A percentile compares a stretch with the other conserved stretches of the same genome.
Evolutionary conservation across 257 asterid species (phyloP).

Genomic region (Penstemon barbatus): DNA sequence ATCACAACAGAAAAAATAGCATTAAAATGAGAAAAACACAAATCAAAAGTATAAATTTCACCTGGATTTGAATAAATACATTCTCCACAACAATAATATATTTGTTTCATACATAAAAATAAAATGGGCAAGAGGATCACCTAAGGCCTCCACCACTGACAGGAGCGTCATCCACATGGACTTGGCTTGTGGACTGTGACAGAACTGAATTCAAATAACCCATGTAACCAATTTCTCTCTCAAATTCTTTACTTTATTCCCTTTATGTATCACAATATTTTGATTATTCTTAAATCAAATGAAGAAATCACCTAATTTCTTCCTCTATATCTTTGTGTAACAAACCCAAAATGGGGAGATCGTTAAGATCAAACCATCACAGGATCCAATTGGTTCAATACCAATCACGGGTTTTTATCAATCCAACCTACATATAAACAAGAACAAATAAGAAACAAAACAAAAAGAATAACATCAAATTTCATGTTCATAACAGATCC

Average conservation of each 20-base stretch:
- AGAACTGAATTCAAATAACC: slow-evolving; percentile 85
- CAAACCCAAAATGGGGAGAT: slow-evolving; percentile 24
- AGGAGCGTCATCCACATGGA: slow-evolving; percentile 69
- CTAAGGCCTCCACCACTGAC: slow-evolving; percentile 98
- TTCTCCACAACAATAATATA: slow-evolving; percentile 16
- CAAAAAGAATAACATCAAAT: slow-evolving; percentile 27
- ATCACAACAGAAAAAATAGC: neutral
- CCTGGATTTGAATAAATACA: slow-evolving; percentile 6
- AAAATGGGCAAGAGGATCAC: slow-evolving; percentile 37
- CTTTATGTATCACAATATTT: slow-evolving; percentile 14
- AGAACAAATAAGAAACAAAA: slow-evolving; percentile 1
- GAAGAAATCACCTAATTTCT: slow-evolving; percentile 24
- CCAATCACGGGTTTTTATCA: slow-evolving; percentile 25
- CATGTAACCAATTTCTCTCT: slow-evolving; percentile 47
- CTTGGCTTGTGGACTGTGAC: slow-evolving; percentile 67
- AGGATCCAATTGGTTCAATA: slow-evolving; percentile 30
- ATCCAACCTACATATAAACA: slow-evolving; percentile 34
- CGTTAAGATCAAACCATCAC: slow-evolving; percentile 40
- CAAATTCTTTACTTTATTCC: slow-evolving; percentile 18
- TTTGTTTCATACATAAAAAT: slow-evolving; percentile 13
- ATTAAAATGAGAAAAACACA: neutral
- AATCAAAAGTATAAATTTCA: neutral
- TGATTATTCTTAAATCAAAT: slow-evolving; percentile 25
- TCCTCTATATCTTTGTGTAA: slow-evolving; percentile 14
- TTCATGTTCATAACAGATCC: slow-evolving; percentile 39